Evolutionary conservation across 371 early-diverging fungal genomes (phyloP), one percentile per base, ranked within the genome.

Genomic region (Coemansia sp.): DNA sequence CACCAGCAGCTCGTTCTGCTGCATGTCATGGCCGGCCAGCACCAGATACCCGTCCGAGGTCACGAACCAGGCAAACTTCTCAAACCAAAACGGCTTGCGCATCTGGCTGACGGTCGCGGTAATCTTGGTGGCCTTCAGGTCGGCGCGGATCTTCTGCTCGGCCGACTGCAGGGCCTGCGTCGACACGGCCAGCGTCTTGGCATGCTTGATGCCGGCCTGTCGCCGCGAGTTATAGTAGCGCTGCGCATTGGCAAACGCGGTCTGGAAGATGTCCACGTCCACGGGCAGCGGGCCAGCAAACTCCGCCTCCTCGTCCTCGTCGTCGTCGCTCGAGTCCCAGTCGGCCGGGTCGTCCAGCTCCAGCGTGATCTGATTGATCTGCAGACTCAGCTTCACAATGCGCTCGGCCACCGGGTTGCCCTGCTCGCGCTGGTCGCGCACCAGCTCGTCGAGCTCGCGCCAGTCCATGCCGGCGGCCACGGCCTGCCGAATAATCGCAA

Each of bases 31-130:
- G 43, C 99, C 99, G 36, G 94, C 97, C 70, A 99, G 85, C 14
- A 99, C 90, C 59, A 99, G 78, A 66, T 91, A 91, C 55, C 93
- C 92, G 67, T 99, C 99, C 0, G 94, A 90, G 4, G 93, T 89
- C 34, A 99, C 84, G 72, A 97, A 99, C 98, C 99, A 99, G 51
- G 91, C 66, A 69, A 98, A 99, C 83, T 98, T 98, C 79, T 99
- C 99, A 83, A 99, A 99, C 99, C 99, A 99, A 50, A 88, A 93
- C 2, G 93, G 90, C 62, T 94, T 95, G 66, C 99, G 91, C 48
- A 89, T 86, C 70, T 91, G 88, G 57, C 83, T 87, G 14, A 80
- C 66, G 2, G 67, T 61, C 5, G 68, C 55, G 0, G 94, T 92
- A 14, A 87, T 81, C 0, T 89, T 84, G 5, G 87, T 89, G 42